Evolutionary conservation across 2,329 filamentous ascomycete species (phyloP).

Genomic region (Aspergillus fijiensis): DNA sequence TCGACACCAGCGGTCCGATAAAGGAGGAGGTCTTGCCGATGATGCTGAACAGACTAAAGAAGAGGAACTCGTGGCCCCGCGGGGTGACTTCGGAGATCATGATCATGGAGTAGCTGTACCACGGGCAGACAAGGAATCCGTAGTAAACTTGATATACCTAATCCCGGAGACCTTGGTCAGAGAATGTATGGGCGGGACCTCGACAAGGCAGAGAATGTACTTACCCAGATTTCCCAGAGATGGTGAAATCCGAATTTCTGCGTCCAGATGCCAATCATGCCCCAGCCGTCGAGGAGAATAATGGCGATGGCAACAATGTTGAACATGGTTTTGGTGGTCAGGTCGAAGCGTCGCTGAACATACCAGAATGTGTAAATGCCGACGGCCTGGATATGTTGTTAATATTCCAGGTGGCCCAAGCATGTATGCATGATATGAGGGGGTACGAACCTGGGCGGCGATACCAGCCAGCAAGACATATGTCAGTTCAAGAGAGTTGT

Average conservation of each 20-base stretch:
- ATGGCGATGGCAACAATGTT: conserved; percentile 62
- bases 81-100: conserved; percentile 71
- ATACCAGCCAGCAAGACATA: conserved; percentile 68
- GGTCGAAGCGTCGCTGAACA: conserved; percentile 58
- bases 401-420: no score
- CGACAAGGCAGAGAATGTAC: neutral
- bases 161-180: neutral
- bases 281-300: conserved; percentile 59
- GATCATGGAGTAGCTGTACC: conserved; percentile 70
- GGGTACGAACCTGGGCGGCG: conserved; percentile 53
- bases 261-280: conserved; percentile 61
- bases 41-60: conserved; percentile 68
- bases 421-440: neutral
- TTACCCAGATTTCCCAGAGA: conserved; percentile 53
- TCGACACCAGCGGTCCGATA: conserved; percentile 67
- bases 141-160: conserved; percentile 56
- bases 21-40: conserved; percentile 68
- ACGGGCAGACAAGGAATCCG: conserved; percentile 66
- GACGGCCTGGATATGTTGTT: conserved; percentile 33
- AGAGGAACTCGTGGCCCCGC: conserved; percentile 66
- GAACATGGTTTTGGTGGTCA: conserved; percentile 69
- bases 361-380: conserved; percentile 64
- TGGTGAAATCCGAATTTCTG: conserved; percentile 55
- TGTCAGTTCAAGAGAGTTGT: conserved; percentile 64
- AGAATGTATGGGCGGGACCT: neutral